phyloP scores from a whole-genome alignment of 495 filamentous ascomycete species.

The Penicillium herquei region DNA sequence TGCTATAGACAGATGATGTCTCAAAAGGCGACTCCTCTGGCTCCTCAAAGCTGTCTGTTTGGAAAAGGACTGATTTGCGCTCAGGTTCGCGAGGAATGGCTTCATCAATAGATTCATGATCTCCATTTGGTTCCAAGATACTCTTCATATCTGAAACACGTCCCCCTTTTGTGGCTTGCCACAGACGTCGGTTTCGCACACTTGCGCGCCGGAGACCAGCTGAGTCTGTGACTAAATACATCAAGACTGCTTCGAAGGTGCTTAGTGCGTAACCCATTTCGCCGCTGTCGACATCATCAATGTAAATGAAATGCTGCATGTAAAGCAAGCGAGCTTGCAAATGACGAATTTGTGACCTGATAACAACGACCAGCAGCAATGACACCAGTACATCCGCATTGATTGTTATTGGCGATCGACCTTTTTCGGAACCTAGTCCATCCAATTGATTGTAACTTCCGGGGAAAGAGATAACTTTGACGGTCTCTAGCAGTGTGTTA shows the following conservation, averaged over 20 bases:
- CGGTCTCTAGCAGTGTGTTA: constrained; percentile 78
- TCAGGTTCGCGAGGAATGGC: constrained; percentile 34
- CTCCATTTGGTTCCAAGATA: constrained; percentile 70
- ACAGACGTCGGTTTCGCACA: constrained; percentile 78
- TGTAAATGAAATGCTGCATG: constrained; percentile 94
- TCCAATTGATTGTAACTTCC: constrained; percentile 37
- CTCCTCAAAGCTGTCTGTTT: constrained; percentile 41
- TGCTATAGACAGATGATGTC: constrained; percentile 25
- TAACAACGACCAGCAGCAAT: constrained; percentile 86
- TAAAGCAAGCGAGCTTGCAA: constrained; percentile 85
- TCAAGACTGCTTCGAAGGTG: constrained; percentile 92
- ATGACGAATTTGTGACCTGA: constrained; percentile 84
- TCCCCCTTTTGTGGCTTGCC: constrained; percentile 79
- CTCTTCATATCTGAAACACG: constrained; percentile 70
- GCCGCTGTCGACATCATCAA: constrained; percentile 94
- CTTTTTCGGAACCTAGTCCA: constrained; percentile 54
- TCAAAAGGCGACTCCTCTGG: constrained; percentile 26
- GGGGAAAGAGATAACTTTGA: constrained; percentile 72
- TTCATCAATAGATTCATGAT: constrained; percentile 46
- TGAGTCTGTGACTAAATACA: constrained; percentile 83
- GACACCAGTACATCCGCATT: constrained; percentile 97
- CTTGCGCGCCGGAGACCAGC: constrained; percentile 80
- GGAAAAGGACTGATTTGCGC: constrained; percentile 40
- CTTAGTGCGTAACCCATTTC: constrained; percentile 97
- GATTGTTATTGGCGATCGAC: constrained; percentile 66